Base-by-base conservation (phyloP, 208 protist species). In the Leishmania gerbilli region DNA sequence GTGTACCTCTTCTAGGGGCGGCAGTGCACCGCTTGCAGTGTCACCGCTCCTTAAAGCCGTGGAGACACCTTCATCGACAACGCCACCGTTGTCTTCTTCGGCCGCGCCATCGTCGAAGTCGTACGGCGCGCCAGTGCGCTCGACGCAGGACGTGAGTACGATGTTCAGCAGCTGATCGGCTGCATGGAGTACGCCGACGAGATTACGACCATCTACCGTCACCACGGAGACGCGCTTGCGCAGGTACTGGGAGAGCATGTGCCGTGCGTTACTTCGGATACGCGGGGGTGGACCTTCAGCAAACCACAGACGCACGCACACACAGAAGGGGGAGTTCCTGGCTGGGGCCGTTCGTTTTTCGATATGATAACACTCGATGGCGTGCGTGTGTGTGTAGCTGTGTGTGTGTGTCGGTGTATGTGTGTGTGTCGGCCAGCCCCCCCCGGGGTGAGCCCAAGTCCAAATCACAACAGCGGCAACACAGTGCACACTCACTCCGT, bases 131-230 rank as follows among this genome's bases (percentile, higher is more conserved):
- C 87, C 86, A 17, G 89, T 65, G 47, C 92, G 92, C 85, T 97
- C 91, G 8, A 90, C 84, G 67, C 91, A 93, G 34, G 87, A 88
- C 7, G 87, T 89, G 74, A 97, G 85, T 0, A 97, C 91, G 37
- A 97, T 27, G 79, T 97, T 97, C 17, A 96, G 71, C 47, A 97
- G 87, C 84, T 97, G 94, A 80, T 97, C 94, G 1, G 91, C 91
- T 24, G 89, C 80, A 74, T 96, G 91, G 65, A 97, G 87, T 15
- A 96, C 88, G 37, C 94, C 94, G 27, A 97, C 84, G 24, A 95
- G 84, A 79, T 93, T 89, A 40, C 94, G 91, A 13, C 94, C 94
- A 75, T 97, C 94, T 11, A 80, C 84, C 4, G 94, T 97, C 34
- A 97, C 79, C 9, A 97, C 94, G 5, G 89, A 94, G 69, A 97